A percentile compares a stretch with the other conserved stretches of the same genome.
These are phyloP conservation scores for Fusarium poae DNA, from an alignment of 2,329 filamentous ascomycete species.

Conservation along the genomic window DNA sequence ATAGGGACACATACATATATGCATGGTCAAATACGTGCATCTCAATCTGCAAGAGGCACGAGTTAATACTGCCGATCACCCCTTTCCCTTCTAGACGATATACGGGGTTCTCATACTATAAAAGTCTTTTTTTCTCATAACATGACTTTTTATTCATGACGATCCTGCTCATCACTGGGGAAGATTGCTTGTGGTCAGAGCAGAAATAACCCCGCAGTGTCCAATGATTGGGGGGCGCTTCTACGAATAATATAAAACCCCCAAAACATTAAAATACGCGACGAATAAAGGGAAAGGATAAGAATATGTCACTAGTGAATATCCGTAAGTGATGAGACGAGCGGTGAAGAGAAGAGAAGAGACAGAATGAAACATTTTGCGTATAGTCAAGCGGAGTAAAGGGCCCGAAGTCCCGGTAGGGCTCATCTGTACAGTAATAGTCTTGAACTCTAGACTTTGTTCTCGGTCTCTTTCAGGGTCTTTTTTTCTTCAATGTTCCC, in stretches of 20 bases:
- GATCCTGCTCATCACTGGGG: conserved; percentile 26
- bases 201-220: conserved; percentile 16
- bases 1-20: not conserved
- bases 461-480: conserved; percentile 29
- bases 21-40: conserved; percentile 16
- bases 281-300: conserved; percentile 19
- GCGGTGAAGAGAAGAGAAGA: conserved; percentile 19
- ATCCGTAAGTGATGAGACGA: conserved; percentile 14
- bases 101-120: conserved; percentile 4
- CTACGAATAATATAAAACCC: conserved; percentile 11
- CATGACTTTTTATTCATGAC: conserved; percentile 25
- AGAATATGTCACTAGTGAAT: not conserved
- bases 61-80: conserved; percentile 30
- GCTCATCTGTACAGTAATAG: conserved; percentile 19
- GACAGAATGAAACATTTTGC: not conserved
- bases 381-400: conserved; percentile 21
- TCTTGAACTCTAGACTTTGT: not conserved
- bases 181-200: not conserved
- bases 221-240: conserved; percentile 36
- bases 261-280: conserved; percentile 6
- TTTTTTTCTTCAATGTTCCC: not conserved
- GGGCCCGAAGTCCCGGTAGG: conserved; percentile 17
- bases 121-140: conserved; percentile 9
- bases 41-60: conserved; percentile 21
- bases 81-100: not conserved